Conservation (phyloP, 306 rosid species). For the Dryas drummondii region DNA sequence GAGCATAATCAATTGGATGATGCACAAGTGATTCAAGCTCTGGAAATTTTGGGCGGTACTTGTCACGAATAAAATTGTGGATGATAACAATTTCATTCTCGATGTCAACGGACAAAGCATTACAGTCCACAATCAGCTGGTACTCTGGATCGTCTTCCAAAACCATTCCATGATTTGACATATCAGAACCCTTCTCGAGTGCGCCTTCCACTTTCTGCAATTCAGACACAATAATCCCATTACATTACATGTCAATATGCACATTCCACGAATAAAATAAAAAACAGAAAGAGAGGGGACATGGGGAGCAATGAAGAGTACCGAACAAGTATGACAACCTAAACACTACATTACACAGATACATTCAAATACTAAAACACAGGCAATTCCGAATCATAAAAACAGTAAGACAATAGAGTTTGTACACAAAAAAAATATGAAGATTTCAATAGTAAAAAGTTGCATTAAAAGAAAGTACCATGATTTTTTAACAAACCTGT, state of each 20-base stretch:
- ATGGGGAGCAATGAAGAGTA: background rate
- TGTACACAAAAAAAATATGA: background rate
- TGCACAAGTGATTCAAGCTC: slow-evolving; percentile 95
- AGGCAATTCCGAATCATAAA: no score
- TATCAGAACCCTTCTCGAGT: slow-evolving; percentile 60
- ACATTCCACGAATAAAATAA: background rate
- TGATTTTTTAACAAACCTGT: slow-evolving; percentile 48
- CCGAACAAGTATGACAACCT: slow-evolving; percentile 1
- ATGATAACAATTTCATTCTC: slow-evolving; percentile 89
- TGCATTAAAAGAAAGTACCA: background rate
- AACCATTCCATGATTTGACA: slow-evolving; percentile 52
- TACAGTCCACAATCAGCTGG: slow-evolving; percentile 91
- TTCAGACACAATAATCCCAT: slow-evolving; percentile 24
- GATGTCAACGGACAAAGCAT: slow-evolving; percentile 83
- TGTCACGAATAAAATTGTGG: slow-evolving; percentile 93
- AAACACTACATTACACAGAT: background rate
- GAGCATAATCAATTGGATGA: slow-evolving; percentile 95
- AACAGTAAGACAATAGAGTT: background rate
- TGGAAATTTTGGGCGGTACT: slow-evolving; percentile 86
- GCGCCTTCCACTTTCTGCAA: slow-evolving; percentile 93
- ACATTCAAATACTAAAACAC: background rate
- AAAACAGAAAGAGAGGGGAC: background rate
- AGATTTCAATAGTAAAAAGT: background rate
- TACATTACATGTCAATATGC: slow-evolving; percentile 23
- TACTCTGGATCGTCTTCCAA: slow-evolving; percentile 96